Base-by-base conservation (phyloP, 495 filamentous ascomycete genomes). In the Penicillium salamii region DNA sequence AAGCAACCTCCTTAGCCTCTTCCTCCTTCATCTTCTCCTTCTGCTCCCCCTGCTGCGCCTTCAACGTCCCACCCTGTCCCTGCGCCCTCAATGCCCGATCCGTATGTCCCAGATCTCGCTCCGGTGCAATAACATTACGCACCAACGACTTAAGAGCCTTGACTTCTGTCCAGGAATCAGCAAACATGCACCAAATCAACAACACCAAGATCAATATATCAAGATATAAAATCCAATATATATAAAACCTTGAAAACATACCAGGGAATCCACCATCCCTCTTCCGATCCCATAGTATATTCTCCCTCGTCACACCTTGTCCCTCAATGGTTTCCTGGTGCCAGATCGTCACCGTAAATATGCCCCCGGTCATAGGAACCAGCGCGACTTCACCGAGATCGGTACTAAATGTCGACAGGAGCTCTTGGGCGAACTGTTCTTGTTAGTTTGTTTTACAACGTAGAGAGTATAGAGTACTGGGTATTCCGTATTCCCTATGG, bases 381-480 rank as follows among this genome's bases (percentile, higher is more conserved):
- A 98, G 82, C n/a, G 93, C 82, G 12, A 98, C 86, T 67, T 97
- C 92, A 37, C 92, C 91, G 0, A 98, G 77, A 46, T 84, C 76
- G 11, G 84, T 91, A 42, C 79, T 77, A 74, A 98, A 98, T 6
- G 93, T 98, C n/a, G 89, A 93, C 50, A 98, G 85, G 44, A 98
- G 88, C 70, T 98, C 93, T 81, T 98, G 93, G 36, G 88, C 91
- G 70, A 88, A 96, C 89, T 95, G 15, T 12, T 34, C 31, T 1
- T 43, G 50, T 44, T 29, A 54, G 50, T 19, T 12, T 28, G 9
- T 28, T 28, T 4, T 28, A 28, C 12, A 3, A 26, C 23, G 23
- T 26, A 26, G 8, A n/a, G n/a, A n/a, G n/a, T n/a, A n/a, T n/a
- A n/a, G n/a, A n/a, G n/a, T n/a, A n/a, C n/a, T n/a, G n/a, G n/a